Conservation (phyloP, 345 rosid species). For the Toxicodendron radicans region DNA sequence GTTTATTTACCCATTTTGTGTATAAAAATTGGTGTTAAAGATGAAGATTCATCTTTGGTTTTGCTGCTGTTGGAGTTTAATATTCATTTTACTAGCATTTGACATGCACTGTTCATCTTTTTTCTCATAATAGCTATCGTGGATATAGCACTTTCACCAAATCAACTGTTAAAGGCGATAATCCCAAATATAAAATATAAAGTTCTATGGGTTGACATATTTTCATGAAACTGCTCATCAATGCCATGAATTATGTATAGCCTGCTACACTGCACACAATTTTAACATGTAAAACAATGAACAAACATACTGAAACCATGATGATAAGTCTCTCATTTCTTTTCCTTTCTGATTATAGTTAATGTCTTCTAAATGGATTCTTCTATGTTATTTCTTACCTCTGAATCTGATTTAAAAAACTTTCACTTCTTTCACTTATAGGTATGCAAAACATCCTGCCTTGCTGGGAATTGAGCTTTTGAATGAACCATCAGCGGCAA, state of each 20-base stretch:
- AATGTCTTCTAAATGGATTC: neutral
- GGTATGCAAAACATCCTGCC: constrained; percentile 62
- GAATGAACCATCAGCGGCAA: constrained; percentile 66
- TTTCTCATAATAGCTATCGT: neutral
- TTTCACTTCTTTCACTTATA: constrained; percentile 24
- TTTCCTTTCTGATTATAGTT: neutral
- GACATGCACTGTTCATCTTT: neutral
- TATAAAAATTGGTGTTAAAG: neutral
- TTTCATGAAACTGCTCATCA: neutral
- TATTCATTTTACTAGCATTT: neutral
- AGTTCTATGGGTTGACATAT: neutral
- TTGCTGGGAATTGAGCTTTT: constrained; percentile 71
- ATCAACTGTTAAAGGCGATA: neutral
- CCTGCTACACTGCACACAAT: neutral
- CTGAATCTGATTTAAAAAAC: neutral
- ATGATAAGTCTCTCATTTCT: neutral
- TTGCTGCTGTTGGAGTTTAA: neutral
- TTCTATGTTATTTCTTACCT: neutral
- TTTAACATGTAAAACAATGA: neutral
- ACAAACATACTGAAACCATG: neutral
- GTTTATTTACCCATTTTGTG: too few species aligned
- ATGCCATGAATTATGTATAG: neutral
- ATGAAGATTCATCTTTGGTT: neutral
- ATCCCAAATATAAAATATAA: too few species aligned
- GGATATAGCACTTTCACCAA: neutral